Evolutionary conservation across 208 protist genomes (phyloP).

Genomic region (Leishmania gerbilli): DNA sequence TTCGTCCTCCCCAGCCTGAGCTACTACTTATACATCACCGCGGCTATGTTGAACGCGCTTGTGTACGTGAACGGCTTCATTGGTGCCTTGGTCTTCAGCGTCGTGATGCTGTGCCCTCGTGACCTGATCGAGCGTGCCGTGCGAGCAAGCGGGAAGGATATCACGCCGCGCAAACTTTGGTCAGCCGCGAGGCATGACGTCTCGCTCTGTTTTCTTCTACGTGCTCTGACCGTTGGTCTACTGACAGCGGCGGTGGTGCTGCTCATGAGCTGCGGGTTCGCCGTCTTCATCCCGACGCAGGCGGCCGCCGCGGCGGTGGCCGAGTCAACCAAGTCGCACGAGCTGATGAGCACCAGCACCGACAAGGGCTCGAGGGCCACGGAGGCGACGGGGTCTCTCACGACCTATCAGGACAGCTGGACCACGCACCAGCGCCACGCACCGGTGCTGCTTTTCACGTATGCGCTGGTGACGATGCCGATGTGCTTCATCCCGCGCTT

Average conservation of each 20-base stretch:
- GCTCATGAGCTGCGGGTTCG: constrained; percentile 18
- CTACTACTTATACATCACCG: constrained; percentile 31
- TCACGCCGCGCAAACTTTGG: constrained; percentile 20
- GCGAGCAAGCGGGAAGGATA: constrained; percentile 20
- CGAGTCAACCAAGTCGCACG: constrained; percentile 13
- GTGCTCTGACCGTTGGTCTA: constrained; percentile 28
- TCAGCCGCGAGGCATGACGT: constrained; percentile 30
- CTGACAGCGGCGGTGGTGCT: constrained; percentile 28
- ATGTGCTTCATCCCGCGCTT: constrained; percentile 34
- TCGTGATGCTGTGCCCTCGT: constrained; percentile 32
- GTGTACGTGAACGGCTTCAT: constrained; percentile 18
- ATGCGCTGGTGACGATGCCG: constrained; percentile 26
- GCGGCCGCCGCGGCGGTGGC: constrained; percentile 14
- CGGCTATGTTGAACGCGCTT: constrained; percentile 17
- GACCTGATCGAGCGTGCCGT: constrained; percentile 30
- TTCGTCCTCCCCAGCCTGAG: constrained; percentile 26
- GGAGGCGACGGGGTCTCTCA: constrained; percentile 7
- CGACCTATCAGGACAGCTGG: constrained; percentile 15
- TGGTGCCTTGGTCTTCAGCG: constrained; percentile 25
- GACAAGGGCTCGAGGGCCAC: constrained; percentile 1
- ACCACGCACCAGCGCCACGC: constrained; percentile 25
- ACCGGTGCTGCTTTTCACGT: constrained; percentile 20
- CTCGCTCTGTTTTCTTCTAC: constrained; percentile 33
- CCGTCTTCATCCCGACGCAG: constrained; percentile 32
- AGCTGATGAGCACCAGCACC: constrained; percentile 21